Base-by-base conservation (phyloP, 805 yeast species). In the Grigorovia jiainica region DNA sequence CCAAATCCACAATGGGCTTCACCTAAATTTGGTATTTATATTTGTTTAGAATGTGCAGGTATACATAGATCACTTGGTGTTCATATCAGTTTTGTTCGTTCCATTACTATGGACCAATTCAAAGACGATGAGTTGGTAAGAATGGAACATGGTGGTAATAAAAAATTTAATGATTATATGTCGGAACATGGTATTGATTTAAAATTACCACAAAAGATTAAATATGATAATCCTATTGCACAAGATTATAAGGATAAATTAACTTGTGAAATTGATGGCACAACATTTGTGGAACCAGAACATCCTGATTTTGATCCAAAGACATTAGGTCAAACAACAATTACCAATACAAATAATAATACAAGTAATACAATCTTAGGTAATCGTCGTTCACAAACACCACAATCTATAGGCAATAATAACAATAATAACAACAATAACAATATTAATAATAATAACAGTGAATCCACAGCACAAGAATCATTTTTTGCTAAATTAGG, bases 1-100 rank as follows among this genome's bases (percentile, higher is more conserved):
- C 95, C 95, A 45, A 90, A 89, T 60, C 98, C 98, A 8, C 98
- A 92, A 63, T 92, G 98, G 98, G 97, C 97, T 2, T 87, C 96
- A 11, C 97, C 97, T 30, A 92, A 92, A 64, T 87, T 90, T 65
- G 98, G 98, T 46, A 84, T 92, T 46, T 92, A 89, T 65, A 90
- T 92, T 58, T 92, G 98, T 64, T 73, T 92, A 33, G 99, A 92
- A 61, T 92, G 98, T 69, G 98, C 98, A 16, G 99, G 99, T 36
- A 71, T 82, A 43, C 99, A 92, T 63, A 75, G 95, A 63, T 95
- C 97, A 10, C 70, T 92, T 38, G 98, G 98, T 32, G 98, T 92
- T 34, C 98, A 92, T 61, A 79, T 92, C 44, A 89, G 97, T 34
- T 92, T 92, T 68, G 97, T 92, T 30, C 74, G 98, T 59, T 83